These are phyloP conservation scores for Candida smagusa DNA, from an alignment of 1,139 yeast genomes.

Conservation along the genomic window DNA sequence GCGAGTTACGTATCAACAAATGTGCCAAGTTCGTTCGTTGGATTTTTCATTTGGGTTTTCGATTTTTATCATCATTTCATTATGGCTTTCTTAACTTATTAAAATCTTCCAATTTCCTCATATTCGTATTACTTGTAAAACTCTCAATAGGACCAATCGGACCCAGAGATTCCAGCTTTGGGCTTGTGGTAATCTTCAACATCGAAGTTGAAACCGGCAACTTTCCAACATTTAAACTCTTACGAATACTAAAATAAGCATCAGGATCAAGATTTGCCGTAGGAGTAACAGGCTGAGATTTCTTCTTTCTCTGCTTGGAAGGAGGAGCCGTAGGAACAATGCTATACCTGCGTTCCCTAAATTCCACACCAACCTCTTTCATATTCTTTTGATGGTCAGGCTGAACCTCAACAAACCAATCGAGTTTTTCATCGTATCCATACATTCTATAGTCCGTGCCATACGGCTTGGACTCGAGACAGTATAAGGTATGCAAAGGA, in stretches of 20 bases:
- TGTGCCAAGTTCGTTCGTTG: too few relatives aligned
- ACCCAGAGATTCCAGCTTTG: slow-evolving; percentile 2
- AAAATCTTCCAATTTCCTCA: slow-evolving; percentile 20
- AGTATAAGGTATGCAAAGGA: slow-evolving; percentile 85
- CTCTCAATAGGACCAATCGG: slow-evolving; percentile 1
- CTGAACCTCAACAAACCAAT: slow-evolving; percentile 75
- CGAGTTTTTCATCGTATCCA: slow-evolving; percentile 75
- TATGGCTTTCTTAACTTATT: slow-evolving; percentile 19
- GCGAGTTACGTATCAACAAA: too few relatives aligned
- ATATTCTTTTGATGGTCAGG: slow-evolving; percentile 60
- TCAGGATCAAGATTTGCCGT: slow-evolving; percentile 2
- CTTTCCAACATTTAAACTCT: slow-evolving; percentile 12
- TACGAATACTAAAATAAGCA: slow-evolving; percentile 11
- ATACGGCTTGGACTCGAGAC: slow-evolving; percentile 88
- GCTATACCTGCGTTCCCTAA: slow-evolving; percentile 62
- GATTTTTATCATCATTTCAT: not conserved
- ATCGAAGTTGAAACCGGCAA: not conserved
- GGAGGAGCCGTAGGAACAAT: slow-evolving; percentile 76
- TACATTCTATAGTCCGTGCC: slow-evolving; percentile 91
- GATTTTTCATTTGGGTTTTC: too few relatives aligned
- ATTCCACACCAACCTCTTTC: slow-evolving; percentile 65
- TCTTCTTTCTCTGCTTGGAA: slow-evolving; percentile 4
- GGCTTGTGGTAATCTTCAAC: slow-evolving; percentile 1
- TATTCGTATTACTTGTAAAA: slow-evolving; percentile 11
- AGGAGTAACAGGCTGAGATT: not conserved